These are phyloP conservation scores for Pythium vanterpoolii DNA, from an alignment of 352 stramenopile species.

Conservation along the genomic window DNA sequence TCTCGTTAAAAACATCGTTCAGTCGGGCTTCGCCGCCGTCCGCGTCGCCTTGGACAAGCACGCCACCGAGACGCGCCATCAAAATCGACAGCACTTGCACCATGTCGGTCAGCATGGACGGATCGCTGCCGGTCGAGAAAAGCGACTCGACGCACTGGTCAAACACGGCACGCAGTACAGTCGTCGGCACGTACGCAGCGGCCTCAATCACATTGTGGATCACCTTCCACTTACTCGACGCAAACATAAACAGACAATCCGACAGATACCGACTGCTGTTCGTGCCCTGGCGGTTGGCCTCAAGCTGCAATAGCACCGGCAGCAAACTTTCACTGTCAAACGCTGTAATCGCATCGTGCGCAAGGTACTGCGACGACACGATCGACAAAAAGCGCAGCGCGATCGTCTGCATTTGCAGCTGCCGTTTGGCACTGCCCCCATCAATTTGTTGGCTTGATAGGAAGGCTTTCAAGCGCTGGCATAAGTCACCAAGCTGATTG, in stretches of 20 bases:
- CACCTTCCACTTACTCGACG: conserved; percentile 53
- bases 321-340: conserved; percentile 17
- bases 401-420: conserved; percentile 15
- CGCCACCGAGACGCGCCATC: conserved; percentile 41
- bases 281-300: conserved; percentile 15
- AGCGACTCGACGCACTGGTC: conserved; percentile 49
- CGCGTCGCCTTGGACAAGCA: conserved; percentile 20
- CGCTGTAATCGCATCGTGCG: conserved; percentile 16
- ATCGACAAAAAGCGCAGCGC: conserved; percentile 22
- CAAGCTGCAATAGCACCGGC: conserved; percentile 9
- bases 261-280: conserved; percentile 23
- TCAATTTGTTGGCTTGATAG: not conserved
- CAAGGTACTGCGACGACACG: conserved; percentile 15
- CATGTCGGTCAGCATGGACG: conserved; percentile 57
- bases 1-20: conserved; percentile 40
- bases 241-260: conserved; percentile 32
- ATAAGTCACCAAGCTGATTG: conserved; percentile 16
- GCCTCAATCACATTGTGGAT: conserved; percentile 46
- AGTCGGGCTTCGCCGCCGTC: conserved; percentile 24
- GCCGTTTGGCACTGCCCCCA: not conserved
- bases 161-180: conserved; percentile 36
- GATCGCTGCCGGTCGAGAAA: conserved; percentile 50
- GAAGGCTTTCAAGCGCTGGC: conserved; percentile 12
- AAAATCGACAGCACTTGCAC: conserved; percentile 58
- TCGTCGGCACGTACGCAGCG: conserved; percentile 44